phyloP scores from a whole-genome alignment of 2,329 filamentous ascomycete genomes.

The Pyrenochaeta sp. region DNA sequence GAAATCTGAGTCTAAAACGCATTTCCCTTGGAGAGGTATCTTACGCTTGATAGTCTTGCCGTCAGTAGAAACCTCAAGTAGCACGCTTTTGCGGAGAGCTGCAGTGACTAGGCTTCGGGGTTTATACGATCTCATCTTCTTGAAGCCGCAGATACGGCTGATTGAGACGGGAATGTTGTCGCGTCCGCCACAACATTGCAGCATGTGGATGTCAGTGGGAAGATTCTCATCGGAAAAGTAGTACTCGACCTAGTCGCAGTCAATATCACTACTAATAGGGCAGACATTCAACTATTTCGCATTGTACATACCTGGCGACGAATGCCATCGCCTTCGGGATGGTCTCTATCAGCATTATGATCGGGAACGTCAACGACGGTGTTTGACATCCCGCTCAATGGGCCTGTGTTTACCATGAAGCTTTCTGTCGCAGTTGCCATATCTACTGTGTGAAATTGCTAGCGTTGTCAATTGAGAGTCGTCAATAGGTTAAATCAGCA shows the following conservation, averaged over 20 bases:
- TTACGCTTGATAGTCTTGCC: constrained; percentile 55
- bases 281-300: neutral
- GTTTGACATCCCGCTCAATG: neutral
- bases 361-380: neutral
- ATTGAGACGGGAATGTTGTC: constrained; percentile 55
- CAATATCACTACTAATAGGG: constrained; percentile 4
- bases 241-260: constrained; percentile 55
- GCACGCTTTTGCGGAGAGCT: constrained; percentile 52
- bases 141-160: constrained; percentile 54
- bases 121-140: constrained; percentile 57
- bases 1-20: constrained; percentile 38
- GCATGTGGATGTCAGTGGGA: constrained; percentile 52
- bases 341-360: constrained; percentile 17
- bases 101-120: constrained; percentile 49
- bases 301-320: constrained; percentile 36
- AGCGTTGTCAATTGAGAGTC: neutral
- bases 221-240: constrained; percentile 62
- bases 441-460: neutral
- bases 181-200: constrained; percentile 51
- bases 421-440: constrained; percentile 6
- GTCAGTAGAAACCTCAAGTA: constrained; percentile 53
- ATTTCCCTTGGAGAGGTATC: constrained; percentile 47
- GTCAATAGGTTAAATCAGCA: neutral
- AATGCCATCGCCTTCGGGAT: constrained; percentile 38
- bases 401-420: neutral